phyloP scores from a whole-genome alignment of 305 asterid genomes.

The Fraxinus floribunda region DNA sequence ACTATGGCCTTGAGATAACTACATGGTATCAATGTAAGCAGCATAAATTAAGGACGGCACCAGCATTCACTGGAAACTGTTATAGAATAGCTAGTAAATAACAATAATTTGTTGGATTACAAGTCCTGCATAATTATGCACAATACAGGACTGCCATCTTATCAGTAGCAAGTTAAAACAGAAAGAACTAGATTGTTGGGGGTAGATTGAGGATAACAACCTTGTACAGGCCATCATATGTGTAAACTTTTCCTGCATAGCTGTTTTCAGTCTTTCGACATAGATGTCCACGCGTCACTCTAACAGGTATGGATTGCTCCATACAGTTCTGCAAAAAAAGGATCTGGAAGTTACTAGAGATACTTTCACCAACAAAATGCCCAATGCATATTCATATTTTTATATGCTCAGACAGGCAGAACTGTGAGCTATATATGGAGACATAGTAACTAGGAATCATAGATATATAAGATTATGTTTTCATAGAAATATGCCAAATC shows the following conservation, averaged over 20 bases:
- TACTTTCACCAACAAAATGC: background rate
- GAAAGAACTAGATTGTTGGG: background rate
- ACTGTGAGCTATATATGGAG: background rate
- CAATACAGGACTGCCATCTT: background rate
- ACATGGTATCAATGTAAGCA: background rate
- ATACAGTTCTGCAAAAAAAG: slow-evolving; percentile 54
- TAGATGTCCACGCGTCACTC: slow-evolving; percentile 84
- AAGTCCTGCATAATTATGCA: background rate
- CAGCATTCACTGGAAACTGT: background rate
- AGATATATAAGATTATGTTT: background rate
- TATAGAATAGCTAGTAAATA: background rate
- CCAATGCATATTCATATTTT: background rate
- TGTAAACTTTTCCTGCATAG: slow-evolving; percentile 76
- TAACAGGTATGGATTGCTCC: slow-evolving; percentile 63
- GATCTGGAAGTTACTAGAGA: background rate
- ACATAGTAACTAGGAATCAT: background rate
- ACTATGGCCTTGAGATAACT: background rate
- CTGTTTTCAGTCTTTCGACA: slow-evolving; percentile 40
- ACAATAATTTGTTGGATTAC: background rate
- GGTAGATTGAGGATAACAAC: slow-evolving; percentile 28
- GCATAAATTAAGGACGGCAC: background rate
- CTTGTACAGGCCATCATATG: slow-evolving; percentile 89
- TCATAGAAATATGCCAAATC: background rate
- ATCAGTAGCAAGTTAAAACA: background rate
- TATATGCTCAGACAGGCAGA: background rate